Evolutionary conservation across 768 basidiomycete species (phyloP).

Genomic region (Amanita jacksonii): DNA sequence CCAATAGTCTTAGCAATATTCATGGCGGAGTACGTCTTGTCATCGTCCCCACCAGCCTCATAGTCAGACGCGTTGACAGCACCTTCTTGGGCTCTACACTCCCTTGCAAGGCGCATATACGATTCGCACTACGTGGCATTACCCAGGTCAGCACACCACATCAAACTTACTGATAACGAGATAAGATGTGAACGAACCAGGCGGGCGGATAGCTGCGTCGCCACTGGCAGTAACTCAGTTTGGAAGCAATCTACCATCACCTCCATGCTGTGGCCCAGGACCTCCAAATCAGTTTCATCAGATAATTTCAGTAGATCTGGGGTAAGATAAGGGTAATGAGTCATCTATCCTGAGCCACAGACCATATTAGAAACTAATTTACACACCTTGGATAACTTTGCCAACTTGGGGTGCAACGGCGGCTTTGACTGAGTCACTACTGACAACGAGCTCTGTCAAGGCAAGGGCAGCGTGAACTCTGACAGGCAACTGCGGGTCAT

Average conservation of each 20-base stretch:
- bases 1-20: slow-evolving; percentile 78
- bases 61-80: slow-evolving; percentile 43
- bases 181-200: slow-evolving; percentile 41
- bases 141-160: slow-evolving; percentile 1
- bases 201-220: slow-evolving; percentile 67
- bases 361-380: neutral
- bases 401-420: slow-evolving; percentile 71
- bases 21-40: slow-evolving; percentile 85
- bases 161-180: neutral
- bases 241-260: slow-evolving; percentile 82
- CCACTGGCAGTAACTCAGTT: slow-evolving; percentile 76
- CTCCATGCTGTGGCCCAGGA: slow-evolving; percentile 76
- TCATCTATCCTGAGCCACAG: neutral
- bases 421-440: slow-evolving; percentile 59
- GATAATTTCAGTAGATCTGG: slow-evolving; percentile 79
- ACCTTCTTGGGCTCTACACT: slow-evolving; percentile 50
- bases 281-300: slow-evolving; percentile 86
- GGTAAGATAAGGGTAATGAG: neutral
- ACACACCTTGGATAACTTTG: slow-evolving; percentile 76
- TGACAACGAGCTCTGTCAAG: slow-evolving; percentile 64
- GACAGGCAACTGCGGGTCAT: slow-evolving; percentile 75
- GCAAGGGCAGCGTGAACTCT: slow-evolving; percentile 77
- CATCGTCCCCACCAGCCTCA: slow-evolving; percentile 54
- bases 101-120: slow-evolving; percentile 69
- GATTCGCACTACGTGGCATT: slow-evolving; percentile 55